Base-by-base conservation (phyloP, 208 protist genomes). In the Acanthamoeba comandoni region DNA sequence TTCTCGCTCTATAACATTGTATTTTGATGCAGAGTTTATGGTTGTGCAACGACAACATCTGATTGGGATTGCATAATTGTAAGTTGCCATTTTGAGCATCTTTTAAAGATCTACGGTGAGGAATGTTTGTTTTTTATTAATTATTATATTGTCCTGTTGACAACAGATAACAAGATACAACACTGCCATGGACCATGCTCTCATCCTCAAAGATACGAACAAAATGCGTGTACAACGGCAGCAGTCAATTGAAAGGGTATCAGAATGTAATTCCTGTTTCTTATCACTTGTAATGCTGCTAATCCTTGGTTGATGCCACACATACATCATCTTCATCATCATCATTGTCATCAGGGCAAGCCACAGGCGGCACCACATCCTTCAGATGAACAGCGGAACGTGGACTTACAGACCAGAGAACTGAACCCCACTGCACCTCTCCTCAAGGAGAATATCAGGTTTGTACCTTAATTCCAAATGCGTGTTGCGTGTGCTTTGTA, bases 131-230 rank as follows among this genome's bases (percentile, higher is more conserved):
- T 19, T 8, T 17, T 60, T 64, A 5, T 26, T 5, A n/a, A n/a
- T 24, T 4, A 55, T 51, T 7, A 19, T 17, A 9, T 1, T 2
- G 13, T 7, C 0, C 70, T 11, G 17, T n/a, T n/a, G n/a, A n/a
- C n/a, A n/a, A n/a, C 70, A 79, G 70, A 24, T 79, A 22, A 79
- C 70, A 1, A 43, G 70, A 43, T 79, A 79, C 70, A 79, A 79
- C 70, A 79, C 70, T 11, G 22, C 29, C 9, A 43, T 58, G n/a
- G 70, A 79, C 43, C 22, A 58, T 43, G 57, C 39, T 19, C 70
- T 79, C 35, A 79, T 79, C 29, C 48, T 51, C 2, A 79, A 12
- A 9, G 70, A 79, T 43, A 51, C n/a, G 17, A 79, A 79, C 70
- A 79, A 79, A 29, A 43, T 79, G 70, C 70, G 65, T 43, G 49